These are phyloP conservation scores for Globomyces pollinis-pini DNA, from an alignment of 192 early-diverging fungal species.

Conservation along the genomic window DNA sequence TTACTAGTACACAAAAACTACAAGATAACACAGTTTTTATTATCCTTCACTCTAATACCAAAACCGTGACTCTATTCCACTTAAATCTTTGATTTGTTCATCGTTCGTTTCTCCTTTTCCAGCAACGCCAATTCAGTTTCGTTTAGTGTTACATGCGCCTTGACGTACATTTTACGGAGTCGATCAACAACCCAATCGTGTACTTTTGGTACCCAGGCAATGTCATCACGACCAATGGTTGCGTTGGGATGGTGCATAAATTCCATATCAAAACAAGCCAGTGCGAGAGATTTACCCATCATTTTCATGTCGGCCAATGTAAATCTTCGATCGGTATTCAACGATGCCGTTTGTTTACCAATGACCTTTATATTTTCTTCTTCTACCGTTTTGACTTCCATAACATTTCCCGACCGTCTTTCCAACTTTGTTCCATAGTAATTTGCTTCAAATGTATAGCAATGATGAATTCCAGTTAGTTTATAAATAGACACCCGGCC, in stretches of 20 bases:
- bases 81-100: too few relatives aligned
- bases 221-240: neutral
- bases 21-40: too few relatives aligned
- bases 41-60: too few relatives aligned
- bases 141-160: neutral
- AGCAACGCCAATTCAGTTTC: neutral
- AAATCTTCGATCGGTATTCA: neutral
- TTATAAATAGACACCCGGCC: slow-evolving; percentile 15
- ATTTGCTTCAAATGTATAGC: slow-evolving; percentile 25
- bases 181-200: slow-evolving; percentile 7
- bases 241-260: neutral
- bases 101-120: neutral
- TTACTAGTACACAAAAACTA: too few relatives aligned
- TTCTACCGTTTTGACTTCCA: neutral
- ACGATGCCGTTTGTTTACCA: neutral
- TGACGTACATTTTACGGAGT: slow-evolving; percentile 1
- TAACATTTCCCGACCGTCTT: neutral
- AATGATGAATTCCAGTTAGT: neutral
- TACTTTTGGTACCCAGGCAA: neutral
- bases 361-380: neutral
- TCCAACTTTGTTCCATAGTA: slow-evolving; percentile 18
- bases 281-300: slow-evolving; percentile 5
- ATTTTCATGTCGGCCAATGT: neutral
- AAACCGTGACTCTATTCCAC: too few relatives aligned
- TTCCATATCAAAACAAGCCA: slow-evolving; percentile 2